These are phyloP conservation scores for Candida multigemmis DNA, from an alignment of 805 yeast genomes.

Conservation along the genomic window DNA sequence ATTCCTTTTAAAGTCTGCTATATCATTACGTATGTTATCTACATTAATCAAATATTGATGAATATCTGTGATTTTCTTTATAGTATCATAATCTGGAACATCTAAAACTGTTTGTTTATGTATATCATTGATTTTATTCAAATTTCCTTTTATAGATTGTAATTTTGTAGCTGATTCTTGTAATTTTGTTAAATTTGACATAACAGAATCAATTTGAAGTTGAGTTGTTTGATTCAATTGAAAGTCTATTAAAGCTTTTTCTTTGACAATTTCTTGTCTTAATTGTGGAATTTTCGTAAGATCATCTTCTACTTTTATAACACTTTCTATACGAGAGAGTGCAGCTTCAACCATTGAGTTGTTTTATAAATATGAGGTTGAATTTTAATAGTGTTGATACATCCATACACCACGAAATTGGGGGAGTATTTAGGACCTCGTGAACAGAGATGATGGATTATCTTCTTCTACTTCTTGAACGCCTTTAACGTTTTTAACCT, in stretches of 20 bases:
- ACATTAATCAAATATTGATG: slow-evolving; percentile 70
- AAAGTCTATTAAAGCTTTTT: slow-evolving; percentile 66
- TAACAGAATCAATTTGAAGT: slow-evolving; percentile 49
- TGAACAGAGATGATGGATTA: too few species aligned
- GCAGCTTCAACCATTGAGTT: slow-evolving; percentile 31
- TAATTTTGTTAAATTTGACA: slow-evolving; percentile 42
- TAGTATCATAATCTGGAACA: slow-evolving; percentile 59
- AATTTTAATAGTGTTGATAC: too few species aligned
- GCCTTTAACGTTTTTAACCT: too few species aligned
- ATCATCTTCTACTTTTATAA: slow-evolving; percentile 41
- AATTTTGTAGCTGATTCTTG: slow-evolving; percentile 32
- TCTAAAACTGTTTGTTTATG: slow-evolving; percentile 50
- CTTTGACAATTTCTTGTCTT: slow-evolving; percentile 51
- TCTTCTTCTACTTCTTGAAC: too few species aligned
- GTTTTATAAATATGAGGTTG: too few species aligned
- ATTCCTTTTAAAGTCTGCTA: slow-evolving; percentile 45
- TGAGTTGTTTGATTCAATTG: slow-evolving; percentile 67
- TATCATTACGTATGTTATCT: slow-evolving; percentile 52
- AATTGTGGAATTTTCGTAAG: slow-evolving; percentile 43
- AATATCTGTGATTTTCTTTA: slow-evolving; percentile 56
- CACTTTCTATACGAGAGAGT: slow-evolving; percentile 26
- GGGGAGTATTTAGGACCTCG: too few species aligned
- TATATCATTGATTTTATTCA: slow-evolving; percentile 38
- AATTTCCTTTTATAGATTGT: slow-evolving; percentile 26
- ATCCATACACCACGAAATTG: too few species aligned